These are phyloP conservation scores for Dentipellis sp. DNA, from an alignment of 768 basidiomycete species.

Conservation along the genomic window DNA sequence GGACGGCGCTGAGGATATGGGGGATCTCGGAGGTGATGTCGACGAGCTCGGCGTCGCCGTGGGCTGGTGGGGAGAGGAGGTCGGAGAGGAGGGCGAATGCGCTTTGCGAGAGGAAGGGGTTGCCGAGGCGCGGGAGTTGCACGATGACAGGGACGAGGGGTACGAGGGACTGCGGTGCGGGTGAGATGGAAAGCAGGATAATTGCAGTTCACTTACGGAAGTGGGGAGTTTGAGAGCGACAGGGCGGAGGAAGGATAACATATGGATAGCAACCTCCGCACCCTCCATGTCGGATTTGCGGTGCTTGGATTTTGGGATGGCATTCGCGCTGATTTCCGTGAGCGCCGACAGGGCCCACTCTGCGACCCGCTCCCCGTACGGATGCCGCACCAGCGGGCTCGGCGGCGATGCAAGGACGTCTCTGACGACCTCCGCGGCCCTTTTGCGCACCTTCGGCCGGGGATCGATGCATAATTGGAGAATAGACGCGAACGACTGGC, in stretches of 20 bases:
- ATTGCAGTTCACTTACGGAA: slow-evolving; percentile 41
- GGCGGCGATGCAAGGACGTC: slow-evolving; percentile 73
- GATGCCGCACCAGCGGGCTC: slow-evolving; percentile 68
- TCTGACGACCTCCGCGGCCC: slow-evolving; percentile 78
- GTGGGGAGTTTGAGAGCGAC: slow-evolving; percentile 51
- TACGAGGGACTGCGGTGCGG: slow-evolving; percentile 53
- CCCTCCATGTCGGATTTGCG: slow-evolving; percentile 47
- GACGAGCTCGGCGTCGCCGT: slow-evolving; percentile 33
- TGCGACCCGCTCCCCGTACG: slow-evolving; percentile 74
- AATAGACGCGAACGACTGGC: slow-evolving; percentile 79
- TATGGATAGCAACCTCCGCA: slow-evolving; percentile 68
- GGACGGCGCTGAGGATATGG: slow-evolving; percentile 54
- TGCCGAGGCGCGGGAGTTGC: slow-evolving; percentile 76
- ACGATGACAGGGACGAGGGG: slow-evolving; percentile 64
- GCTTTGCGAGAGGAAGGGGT: slow-evolving; percentile 82
- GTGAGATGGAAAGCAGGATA: slow-evolving; percentile 4
- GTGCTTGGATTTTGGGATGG: slow-evolving; percentile 50
- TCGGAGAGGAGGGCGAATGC: slow-evolving; percentile 82
- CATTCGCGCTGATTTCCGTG: slow-evolving; percentile 52
- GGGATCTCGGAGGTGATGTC: slow-evolving; percentile 44
- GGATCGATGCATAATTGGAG: slow-evolving; percentile 79
- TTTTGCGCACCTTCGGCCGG: slow-evolving; percentile 89
- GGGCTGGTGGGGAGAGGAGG: slow-evolving; percentile 50
- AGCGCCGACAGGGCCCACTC: slow-evolving; percentile 71
- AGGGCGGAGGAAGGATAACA: slow-evolving; percentile 65